Percentiles rank a stretch among this genome's conserved stretches.
These are phyloP conservation scores for Penicillium vulpinum DNA, from an alignment of 2,329 filamentous ascomycete species.

Conservation along the genomic window DNA sequence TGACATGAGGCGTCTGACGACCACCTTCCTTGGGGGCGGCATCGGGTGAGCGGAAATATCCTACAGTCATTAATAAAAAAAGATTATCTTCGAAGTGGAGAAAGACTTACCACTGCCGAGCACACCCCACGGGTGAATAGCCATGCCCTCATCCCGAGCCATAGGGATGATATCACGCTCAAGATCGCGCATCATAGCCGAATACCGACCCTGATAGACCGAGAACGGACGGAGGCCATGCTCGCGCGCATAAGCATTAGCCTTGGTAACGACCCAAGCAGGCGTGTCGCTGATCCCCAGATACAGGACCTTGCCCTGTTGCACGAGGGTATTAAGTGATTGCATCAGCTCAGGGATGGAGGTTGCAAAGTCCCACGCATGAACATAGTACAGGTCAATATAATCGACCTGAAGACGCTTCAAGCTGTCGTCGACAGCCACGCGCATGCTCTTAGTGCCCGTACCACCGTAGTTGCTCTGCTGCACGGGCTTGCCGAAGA, in stretches of 20 bases:
- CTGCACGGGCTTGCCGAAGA: constrained; percentile 40
- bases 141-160: constrained; percentile 62
- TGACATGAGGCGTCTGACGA: constrained; percentile 5
- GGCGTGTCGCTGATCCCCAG: constrained; percentile 68
- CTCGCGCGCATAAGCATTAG: constrained; percentile 61
- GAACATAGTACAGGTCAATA: constrained; percentile 41
- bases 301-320: constrained; percentile 64
- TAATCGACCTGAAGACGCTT: constrained; percentile 38
- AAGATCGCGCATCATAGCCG: constrained; percentile 61
- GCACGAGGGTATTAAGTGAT: constrained; percentile 61
- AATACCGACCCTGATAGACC: constrained; percentile 69
- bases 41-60: background rate
- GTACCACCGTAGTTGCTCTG: constrained; percentile 47
- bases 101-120: constrained; percentile 38
- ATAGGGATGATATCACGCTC: constrained; percentile 71
- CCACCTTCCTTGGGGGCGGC: background rate
- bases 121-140: constrained; percentile 53
- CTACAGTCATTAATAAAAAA: background rate
- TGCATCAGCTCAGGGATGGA: constrained; percentile 69
- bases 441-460: constrained; percentile 30
- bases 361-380: constrained; percentile 64
- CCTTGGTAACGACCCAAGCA: constrained; percentile 60
- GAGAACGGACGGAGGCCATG: constrained; percentile 70
- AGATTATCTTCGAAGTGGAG: background rate
- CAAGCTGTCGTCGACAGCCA: constrained; percentile 30